phyloP scores from a whole-genome alignment of 192 early-diverging fungal species.

The Coemansia sp. region DNA sequence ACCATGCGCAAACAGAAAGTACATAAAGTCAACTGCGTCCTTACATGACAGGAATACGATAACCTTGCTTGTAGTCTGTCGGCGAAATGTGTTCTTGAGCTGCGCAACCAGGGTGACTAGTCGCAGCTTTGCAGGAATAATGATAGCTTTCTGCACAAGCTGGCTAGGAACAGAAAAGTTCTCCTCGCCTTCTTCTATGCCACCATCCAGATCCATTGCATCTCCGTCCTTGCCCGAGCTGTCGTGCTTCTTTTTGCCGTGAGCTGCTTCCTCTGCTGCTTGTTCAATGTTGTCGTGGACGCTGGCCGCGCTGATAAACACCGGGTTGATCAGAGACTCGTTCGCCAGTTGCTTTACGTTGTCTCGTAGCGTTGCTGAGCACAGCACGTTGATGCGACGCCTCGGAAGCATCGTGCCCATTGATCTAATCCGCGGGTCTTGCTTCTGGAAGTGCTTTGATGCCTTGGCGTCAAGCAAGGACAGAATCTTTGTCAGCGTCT shows the following conservation, averaged over 20 bases:
- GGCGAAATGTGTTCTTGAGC: constrained; percentile 60
- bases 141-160: constrained; percentile 82
- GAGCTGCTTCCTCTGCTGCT: constrained; percentile 30
- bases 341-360: constrained; percentile 84
- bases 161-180: constrained; percentile 79
- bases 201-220: constrained; percentile 43
- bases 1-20: constrained; percentile 74
- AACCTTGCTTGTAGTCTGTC: constrained; percentile 51
- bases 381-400: constrained; percentile 73
- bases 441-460: constrained; percentile 19
- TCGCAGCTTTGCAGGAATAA: constrained; percentile 90
- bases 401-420: constrained; percentile 59
- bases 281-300: constrained; percentile 40
- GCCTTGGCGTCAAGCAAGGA: constrained; percentile 59
- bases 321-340: constrained; percentile 72
- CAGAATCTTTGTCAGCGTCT: constrained; percentile 71
- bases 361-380: constrained; percentile 91
- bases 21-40: constrained; percentile 95
- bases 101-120: constrained; percentile 81
- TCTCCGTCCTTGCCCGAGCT: constrained; percentile 18
- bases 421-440: constrained; percentile 23
- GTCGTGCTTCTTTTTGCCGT: constrained; percentile 19
- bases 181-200: constrained; percentile 18
- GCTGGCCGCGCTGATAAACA: constrained; percentile 70
- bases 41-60: constrained; percentile 94